Evolutionary conservation across 495 filamentous ascomycete species (phyloP).

Genomic region (Penicillium waksmanii): DNA sequence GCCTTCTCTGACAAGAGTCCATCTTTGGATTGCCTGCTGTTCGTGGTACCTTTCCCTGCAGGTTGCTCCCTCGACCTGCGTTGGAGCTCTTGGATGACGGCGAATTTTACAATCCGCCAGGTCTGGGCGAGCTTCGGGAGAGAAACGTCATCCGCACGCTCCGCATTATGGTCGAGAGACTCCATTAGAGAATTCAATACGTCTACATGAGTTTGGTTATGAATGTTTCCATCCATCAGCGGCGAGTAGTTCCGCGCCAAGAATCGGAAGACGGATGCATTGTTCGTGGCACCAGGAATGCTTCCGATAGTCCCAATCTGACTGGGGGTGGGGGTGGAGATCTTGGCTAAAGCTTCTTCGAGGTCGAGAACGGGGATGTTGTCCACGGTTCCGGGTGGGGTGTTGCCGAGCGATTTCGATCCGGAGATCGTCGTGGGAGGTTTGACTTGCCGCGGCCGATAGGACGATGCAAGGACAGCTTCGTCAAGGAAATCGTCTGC

Average conservation of each 20-base stretch:
- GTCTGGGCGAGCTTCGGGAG: slow-evolving; percentile 71
- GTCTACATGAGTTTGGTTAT: slow-evolving; percentile 32
- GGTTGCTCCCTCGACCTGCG: slow-evolving; percentile 60
- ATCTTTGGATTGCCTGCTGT: slow-evolving; percentile 41
- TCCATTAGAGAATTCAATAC: slow-evolving; percentile 51
- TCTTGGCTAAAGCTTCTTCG: slow-evolving; percentile 62
- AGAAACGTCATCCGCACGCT: slow-evolving; percentile 59
- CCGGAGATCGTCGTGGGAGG: slow-evolving; percentile 30
- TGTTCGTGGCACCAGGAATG: slow-evolving; percentile 57
- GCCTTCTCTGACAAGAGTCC: slow-evolving; percentile 29
- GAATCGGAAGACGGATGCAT: slow-evolving; percentile 58
- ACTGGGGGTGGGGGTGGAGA: slow-evolving; percentile 54
- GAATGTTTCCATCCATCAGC: slow-evolving; percentile 33
- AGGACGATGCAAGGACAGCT: slow-evolving; percentile 54
- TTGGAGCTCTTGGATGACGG: slow-evolving; percentile 61
- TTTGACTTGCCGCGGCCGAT: slow-evolving; percentile 46
- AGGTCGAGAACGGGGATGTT: slow-evolving; percentile 57
- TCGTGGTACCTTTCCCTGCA: slow-evolving; percentile 25
- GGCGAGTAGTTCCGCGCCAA: slow-evolving; percentile 61
- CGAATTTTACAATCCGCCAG: slow-evolving; percentile 70
- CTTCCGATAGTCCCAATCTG: slow-evolving; percentile 66
- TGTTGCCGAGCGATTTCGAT: slow-evolving; percentile 51
- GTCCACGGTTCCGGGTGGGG: slow-evolving; percentile 59
- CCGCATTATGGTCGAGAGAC: slow-evolving; percentile 66
- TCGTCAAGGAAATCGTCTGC: slow-evolving; percentile 67